phyloP scores from a whole-genome alignment of 371 early-diverging fungal species.

The Mortierella sp. region DNA sequence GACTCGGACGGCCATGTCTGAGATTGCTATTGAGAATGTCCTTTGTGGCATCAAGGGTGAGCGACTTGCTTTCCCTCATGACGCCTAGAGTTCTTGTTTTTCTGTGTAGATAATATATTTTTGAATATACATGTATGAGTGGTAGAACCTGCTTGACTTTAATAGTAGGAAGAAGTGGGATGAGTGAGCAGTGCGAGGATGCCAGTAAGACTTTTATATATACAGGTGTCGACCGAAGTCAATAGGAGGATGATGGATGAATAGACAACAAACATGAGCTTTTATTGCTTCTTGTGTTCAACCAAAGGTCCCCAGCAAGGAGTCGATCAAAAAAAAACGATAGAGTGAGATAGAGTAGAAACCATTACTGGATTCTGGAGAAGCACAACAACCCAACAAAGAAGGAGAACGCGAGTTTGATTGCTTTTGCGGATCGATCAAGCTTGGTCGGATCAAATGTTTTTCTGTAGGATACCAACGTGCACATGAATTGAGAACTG shows the following conservation, averaged over 20 bases:
- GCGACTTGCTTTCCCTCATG: conserved; percentile 37
- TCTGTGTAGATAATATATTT: not conserved
- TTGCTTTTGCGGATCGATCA: not conserved
- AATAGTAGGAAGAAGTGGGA: not conserved
- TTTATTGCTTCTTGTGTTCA: too few species aligned
- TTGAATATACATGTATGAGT: not conserved
- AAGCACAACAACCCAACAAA: not conserved
- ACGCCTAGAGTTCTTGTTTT: conserved; percentile 5
- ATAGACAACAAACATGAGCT: not conserved
- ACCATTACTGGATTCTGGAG: not conserved
- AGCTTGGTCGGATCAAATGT: not conserved
- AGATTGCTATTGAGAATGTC: conserved; percentile 74
- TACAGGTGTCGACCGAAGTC: not conserved
- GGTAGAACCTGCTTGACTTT: not conserved
- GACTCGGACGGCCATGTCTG: conserved; percentile 87
- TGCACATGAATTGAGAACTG: not conserved
- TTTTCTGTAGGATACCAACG: not conserved
- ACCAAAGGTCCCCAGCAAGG: not conserved
- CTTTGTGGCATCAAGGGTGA: conserved; percentile 64
- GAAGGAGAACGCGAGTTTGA: not conserved
- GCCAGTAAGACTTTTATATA: not conserved
- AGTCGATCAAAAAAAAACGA: not conserved
- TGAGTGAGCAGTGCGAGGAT: not conserved
- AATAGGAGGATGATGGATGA: not conserved
- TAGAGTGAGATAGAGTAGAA: not conserved